Percentiles rank a stretch among this genome's conserved stretches.
phyloP scores from a whole-genome alignment of 495 filamentous ascomycete species.

The Xylaria castorea region DNA sequence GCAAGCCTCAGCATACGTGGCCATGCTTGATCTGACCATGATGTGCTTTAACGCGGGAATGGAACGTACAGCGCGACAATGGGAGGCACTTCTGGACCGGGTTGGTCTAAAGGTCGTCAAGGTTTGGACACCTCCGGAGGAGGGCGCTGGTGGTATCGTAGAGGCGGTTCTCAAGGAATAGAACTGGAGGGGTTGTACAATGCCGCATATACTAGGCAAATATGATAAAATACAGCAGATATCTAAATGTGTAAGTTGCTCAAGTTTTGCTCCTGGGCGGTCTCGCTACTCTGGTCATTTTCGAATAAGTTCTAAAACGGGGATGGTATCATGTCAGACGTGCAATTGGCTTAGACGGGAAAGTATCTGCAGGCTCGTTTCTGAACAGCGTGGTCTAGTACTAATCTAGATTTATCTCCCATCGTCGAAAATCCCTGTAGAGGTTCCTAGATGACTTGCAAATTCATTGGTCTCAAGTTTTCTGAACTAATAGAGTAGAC shows the following conservation, averaged over 20 bases:
- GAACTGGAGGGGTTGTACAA: not conserved
- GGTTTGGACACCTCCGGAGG: slow-evolving; percentile 42
- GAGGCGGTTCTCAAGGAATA: slow-evolving; percentile 18
- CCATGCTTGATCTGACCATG: slow-evolving; percentile 49
- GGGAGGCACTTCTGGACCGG: slow-evolving; percentile 35
- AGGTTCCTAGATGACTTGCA: not conserved
- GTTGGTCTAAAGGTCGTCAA: slow-evolving; percentile 52
- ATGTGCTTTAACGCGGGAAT: slow-evolving; percentile 38
- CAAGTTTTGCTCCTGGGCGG: too few relatives aligned
- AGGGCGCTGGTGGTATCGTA: slow-evolving; percentile 16
- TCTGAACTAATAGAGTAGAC: not conserved
- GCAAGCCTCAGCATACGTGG: slow-evolving; percentile 50
- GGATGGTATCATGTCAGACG: not conserved
- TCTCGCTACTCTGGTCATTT: not conserved
- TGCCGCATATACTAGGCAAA: not conserved
- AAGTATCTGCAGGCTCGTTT: not conserved
- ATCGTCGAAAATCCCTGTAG: not conserved
- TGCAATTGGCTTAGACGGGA: not conserved
- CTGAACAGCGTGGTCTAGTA: not conserved
- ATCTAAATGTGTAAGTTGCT: too few relatives aligned
- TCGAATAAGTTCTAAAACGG: not conserved
- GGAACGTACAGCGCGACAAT: slow-evolving; percentile 43
- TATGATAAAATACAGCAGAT: not conserved
- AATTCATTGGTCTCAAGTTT: not conserved
- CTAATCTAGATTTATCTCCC: not conserved